phyloP scores from a whole-genome alignment of 2,329 filamentous ascomycete genomes.

The Colletotrichum musae region DNA sequence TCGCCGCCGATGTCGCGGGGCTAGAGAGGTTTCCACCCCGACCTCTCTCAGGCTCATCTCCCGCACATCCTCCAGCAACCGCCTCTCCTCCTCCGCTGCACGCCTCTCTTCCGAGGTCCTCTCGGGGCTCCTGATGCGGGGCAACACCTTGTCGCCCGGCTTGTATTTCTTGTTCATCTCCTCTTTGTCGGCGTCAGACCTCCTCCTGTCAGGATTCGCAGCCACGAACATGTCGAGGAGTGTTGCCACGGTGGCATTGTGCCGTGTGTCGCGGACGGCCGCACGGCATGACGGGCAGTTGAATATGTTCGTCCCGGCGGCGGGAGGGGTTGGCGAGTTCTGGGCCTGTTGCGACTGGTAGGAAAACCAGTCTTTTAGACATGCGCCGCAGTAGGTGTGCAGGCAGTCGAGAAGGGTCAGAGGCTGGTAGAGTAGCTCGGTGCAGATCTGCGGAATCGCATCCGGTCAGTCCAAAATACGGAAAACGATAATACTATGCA shows the following conservation, averaged over 20 bases:
- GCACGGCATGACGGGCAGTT: conserved; percentile 96
- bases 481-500: background rate
- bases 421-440: conserved; percentile 92
- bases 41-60: conserved; percentile 81
- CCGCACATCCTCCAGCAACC: conserved; percentile 79
- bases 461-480: conserved; percentile 20
- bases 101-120: conserved; percentile 68
- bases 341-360: conserved; percentile 79
- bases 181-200: conserved; percentile 79
- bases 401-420: conserved; percentile 93
- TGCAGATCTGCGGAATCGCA: conserved; percentile 81
- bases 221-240: conserved; percentile 89
- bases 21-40: conserved; percentile 61
- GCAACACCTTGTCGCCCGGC: conserved; percentile 85
- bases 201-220: conserved; percentile 82
- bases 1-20: conserved; percentile 45
- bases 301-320: conserved; percentile 69
- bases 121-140: conserved; percentile 67
- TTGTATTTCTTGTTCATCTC: conserved; percentile 84
- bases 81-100: conserved; percentile 76
- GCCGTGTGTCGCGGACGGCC: conserved; percentile 85
- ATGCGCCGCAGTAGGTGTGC: conserved; percentile 96
- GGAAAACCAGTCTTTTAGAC: conserved; percentile 95
- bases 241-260: conserved; percentile 92
- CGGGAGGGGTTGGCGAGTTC: conserved; percentile 63